A percentile compares a stretch with the other conserved stretches of the same genome.
phyloP scores from a whole-genome alignment of 1,284 basidiomycete species.

The Tilletia caries region DNA sequence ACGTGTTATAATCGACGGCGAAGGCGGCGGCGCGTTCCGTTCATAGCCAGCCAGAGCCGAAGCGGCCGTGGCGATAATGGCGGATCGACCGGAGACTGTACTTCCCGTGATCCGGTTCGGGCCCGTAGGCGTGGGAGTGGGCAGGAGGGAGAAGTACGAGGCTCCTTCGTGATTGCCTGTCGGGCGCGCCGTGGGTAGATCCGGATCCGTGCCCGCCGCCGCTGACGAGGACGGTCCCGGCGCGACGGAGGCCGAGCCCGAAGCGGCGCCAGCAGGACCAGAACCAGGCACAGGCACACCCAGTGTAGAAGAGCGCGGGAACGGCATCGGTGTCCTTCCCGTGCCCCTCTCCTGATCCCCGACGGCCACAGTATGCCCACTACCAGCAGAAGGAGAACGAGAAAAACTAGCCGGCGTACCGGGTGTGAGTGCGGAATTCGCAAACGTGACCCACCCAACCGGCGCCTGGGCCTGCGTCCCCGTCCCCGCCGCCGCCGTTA shows the following conservation, averaged over 20 bases:
- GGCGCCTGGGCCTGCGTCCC: neutral
- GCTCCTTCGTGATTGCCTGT: neutral
- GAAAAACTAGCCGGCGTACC: neutral
- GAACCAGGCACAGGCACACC: neutral
- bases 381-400: no score
- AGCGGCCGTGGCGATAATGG: no score
- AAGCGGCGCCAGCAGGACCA: neutral
- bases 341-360: neutral
- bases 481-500: neutral
- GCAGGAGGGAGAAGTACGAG: conserved; percentile 34
- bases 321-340: neutral
- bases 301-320: neutral
- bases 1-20: conserved; percentile 46
- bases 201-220: no score
- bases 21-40: conserved; percentile 41
- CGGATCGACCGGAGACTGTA: no score
- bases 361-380: no score
- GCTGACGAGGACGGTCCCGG: neutral
- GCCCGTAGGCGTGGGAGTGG: neutral
- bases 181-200: neutral
- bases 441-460: neutral
- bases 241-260: neutral
- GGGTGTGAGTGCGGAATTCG: neutral
- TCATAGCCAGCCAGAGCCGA: no score
- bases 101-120: no score